Base-by-base conservation (phyloP, 2,329 filamentous ascomycete species). In the Neonectria magnoliae region DNA sequence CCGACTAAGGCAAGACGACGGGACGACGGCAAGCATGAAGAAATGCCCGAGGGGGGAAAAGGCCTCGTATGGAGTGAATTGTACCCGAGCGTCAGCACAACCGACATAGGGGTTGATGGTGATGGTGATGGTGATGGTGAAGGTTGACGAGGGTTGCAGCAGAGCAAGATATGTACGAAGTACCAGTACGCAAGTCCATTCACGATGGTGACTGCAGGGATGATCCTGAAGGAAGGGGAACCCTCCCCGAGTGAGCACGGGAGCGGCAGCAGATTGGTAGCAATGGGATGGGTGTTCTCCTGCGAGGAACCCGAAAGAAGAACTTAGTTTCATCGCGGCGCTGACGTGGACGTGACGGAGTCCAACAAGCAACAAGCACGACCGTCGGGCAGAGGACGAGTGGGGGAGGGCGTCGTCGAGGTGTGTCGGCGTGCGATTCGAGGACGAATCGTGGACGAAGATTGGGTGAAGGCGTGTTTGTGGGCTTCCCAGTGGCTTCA, bases 331-430 rank as follows among this genome's bases (percentile, higher is more conserved):
- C 65, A 64, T 50, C 50, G 63, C 51, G 31, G 60, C 54, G 54
- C 68, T 71, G 68, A 72, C 70, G 67, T 73, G 70, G 60, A 66
- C 63, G 57, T 70, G 67, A 70, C 68, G 62, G 56, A 55, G 44
- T 57, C 62, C 59, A 67, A 59, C 51, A 31, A 53, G 55, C 59
- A 67, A 59, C 51, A 31, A 53, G 55, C 45, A 31, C 33, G 41
- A 44, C 31, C 45, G 44, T 29, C 33, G 22, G 42, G 27, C 38
- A 36, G 55, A 25, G 36, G 48, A 61, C 27, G 38, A 42, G 57
- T 52, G 52, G 31, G 47, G 38, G 44, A 9, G 22, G 33, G 31
- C 5, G 33, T 20, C 25, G 18, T 45, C 53, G 53, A 48, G 57
- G 47, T 65, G 52, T 65, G 62, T 62, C 50, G 57, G 48, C 53